Percentiles rank a stretch among this genome's conserved stretches.
phyloP scores from a whole-genome alignment of 2,329 filamentous ascomycete species.

The Trichothecium roseum region DNA sequence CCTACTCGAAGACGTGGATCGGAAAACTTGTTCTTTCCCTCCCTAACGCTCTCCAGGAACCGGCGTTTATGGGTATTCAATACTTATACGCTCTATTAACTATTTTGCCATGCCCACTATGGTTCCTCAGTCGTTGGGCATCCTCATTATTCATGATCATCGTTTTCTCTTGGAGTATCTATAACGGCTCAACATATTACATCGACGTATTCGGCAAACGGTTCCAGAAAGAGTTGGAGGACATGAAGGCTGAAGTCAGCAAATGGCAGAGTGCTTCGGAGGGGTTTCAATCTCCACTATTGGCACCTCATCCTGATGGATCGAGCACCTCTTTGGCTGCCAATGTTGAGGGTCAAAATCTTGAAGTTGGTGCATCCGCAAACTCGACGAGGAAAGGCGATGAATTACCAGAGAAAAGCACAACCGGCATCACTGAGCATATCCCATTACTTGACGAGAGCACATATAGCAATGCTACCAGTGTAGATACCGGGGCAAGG shows the following conservation, averaged over 20 bases:
- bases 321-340: constrained; percentile 4
- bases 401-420: constrained; percentile 1
- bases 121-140: constrained; percentile 83
- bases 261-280: constrained; percentile 68
- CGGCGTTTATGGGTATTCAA: constrained; percentile 93
- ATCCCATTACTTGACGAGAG: constrained; percentile 47
- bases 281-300: constrained; percentile 21
- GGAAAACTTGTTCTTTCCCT: constrained; percentile 75
- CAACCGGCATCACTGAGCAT: constrained; percentile 32
- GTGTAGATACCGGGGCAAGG: constrained; percentile 32
- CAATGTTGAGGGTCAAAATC: constrained; percentile 1
- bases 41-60: constrained; percentile 67
- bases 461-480: constrained; percentile 22
- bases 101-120: constrained; percentile 88
- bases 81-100: constrained; percentile 84
- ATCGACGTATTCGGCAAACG: constrained; percentile 96
- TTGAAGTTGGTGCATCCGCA: constrained; percentile 1
- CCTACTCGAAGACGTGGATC: constrained; percentile 82
- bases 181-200: constrained; percentile 95
- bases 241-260: constrained; percentile 76
- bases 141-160: constrained; percentile 65
- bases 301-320: constrained; percentile 18
- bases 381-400: constrained; percentile 1
- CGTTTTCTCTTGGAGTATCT: constrained; percentile 91
- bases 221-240: constrained; percentile 92